Base-by-base conservation (phyloP, 768 basidiomycete species). In the Mrakia blollopis region DNA sequence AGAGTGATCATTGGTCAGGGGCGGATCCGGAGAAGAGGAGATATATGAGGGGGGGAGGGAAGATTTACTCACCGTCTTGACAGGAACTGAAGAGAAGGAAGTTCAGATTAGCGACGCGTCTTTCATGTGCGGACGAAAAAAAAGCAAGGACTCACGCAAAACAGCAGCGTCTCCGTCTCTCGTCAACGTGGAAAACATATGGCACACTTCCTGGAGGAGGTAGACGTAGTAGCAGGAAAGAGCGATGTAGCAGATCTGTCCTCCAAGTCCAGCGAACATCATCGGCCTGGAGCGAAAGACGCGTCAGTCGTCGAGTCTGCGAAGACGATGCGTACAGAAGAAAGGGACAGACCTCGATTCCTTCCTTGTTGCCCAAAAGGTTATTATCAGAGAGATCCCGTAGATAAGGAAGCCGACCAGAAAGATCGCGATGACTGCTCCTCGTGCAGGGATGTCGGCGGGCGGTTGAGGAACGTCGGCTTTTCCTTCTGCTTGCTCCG, bases 91-190 rank as follows among this genome's bases (percentile, higher is more conserved):
- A n/a, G 61, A 23, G 11, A 16, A 35, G 21, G 63, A 35, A 23
- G 63, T 14, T 37, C 35, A 37, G n/a, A n/a, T n/a, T n/a, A n/a
- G n/a, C n/a, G n/a, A n/a, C n/a, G n/a, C n/a, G n/a, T n/a, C n/a
- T n/a, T n/a, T n/a, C n/a, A n/a, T n/a, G n/a, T n/a, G n/a, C n/a
- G n/a, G n/a, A n/a, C n/a, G 8, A 30, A 32, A 35, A 30, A 11
- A 18, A 5, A 10, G 13, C 10, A 7, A 8, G 32, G 16, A 67
- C 63, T 35, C 63, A 67, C 63, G 23, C 16, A 70, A 50, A 70
- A 70, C 68, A 21, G 68, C 68, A 21, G 47, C 68, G 44, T 70
- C 68, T 16, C 68, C 68, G 47, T 70, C 68, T n/a, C 30, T 50
- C n/a, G 68, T 70, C 21, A 70, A 25, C 23, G 68, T 70, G 16